Evolutionary conservation across 306 rosid species (phyloP).

Genomic region (Boehmeria nivea): DNA sequence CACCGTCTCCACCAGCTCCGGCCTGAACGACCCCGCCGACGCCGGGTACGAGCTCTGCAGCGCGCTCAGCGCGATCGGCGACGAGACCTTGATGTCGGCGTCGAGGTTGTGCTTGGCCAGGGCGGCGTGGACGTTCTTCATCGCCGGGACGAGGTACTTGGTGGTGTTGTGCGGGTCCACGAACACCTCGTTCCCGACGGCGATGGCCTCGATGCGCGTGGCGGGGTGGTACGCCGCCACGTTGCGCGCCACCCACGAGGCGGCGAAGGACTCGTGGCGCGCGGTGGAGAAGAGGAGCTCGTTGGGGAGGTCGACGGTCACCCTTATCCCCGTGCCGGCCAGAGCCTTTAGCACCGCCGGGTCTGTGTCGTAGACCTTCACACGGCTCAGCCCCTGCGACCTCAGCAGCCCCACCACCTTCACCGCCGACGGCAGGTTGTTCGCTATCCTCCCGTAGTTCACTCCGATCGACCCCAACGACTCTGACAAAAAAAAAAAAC

Average conservation of each 20-base stretch:
- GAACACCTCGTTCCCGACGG: slow-evolving; percentile 92
- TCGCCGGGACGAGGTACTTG: slow-evolving; percentile 72
- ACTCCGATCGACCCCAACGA: slow-evolving; percentile 66
- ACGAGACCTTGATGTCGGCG: slow-evolving; percentile 62
- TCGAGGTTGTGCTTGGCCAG: slow-evolving; percentile 51
- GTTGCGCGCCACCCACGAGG: slow-evolving; percentile 67
- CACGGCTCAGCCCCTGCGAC: slow-evolving; percentile 53
- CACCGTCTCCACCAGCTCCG: slow-evolving; percentile 58
- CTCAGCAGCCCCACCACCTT: slow-evolving; percentile 63
- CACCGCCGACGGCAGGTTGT: slow-evolving; percentile 74
- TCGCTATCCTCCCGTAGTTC: slow-evolving; percentile 84
- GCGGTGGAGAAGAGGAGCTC: slow-evolving; percentile 68
- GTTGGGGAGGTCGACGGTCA: slow-evolving; percentile 93
- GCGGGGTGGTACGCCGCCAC: slow-evolving; percentile 66
- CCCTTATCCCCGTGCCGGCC: slow-evolving; percentile 62
- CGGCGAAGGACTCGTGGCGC: slow-evolving; percentile 52
- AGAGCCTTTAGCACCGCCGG: slow-evolving; percentile 71
- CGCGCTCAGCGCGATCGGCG: slow-evolving; percentile 85
- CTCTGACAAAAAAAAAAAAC: no score
- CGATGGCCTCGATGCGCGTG: slow-evolving; percentile 88
- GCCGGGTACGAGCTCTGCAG: slow-evolving; percentile 82
- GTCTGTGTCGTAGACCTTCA: slow-evolving; percentile 87
- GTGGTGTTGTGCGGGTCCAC: slow-evolving; percentile 72
- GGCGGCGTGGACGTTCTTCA: slow-evolving; percentile 76
- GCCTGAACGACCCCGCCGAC: slow-evolving; percentile 80